Evolutionary conservation across 495 filamentous ascomycete genomes (phyloP).

Genomic region (Poronia punctata): DNA sequence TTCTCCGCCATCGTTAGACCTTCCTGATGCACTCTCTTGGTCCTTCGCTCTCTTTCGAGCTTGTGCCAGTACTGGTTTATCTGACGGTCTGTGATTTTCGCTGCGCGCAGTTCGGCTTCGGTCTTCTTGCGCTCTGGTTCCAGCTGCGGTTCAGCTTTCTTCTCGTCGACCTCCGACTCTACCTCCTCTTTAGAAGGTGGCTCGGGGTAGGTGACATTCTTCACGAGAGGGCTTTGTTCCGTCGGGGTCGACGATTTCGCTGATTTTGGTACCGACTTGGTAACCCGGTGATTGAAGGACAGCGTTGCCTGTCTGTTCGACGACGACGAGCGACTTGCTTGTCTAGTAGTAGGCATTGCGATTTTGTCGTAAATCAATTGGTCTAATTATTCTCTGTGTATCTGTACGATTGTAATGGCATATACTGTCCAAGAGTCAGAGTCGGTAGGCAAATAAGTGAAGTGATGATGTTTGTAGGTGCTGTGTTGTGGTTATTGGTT

Average conservation of each 20-base stretch:
- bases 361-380: too few species aligned
- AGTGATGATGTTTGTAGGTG: too few species aligned
- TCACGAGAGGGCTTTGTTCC: conserved; percentile 15
- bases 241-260: conserved; percentile 37
- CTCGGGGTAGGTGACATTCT: conserved; percentile 16
- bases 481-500: too few species aligned
- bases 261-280: conserved; percentile 57
- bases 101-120: conserved; percentile 49
- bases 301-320: conserved; percentile 59
- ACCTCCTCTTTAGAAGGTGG: conserved; percentile 16
- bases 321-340: conserved; percentile 38
- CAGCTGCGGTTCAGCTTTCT: conserved; percentile 23
- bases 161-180: conserved; percentile 14
- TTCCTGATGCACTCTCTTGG: conserved; percentile 59
- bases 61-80: conserved; percentile 65
- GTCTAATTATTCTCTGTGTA: neutral
- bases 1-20: conserved; percentile 69
- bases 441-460: too few species aligned
- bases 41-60: conserved; percentile 52
- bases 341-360: conserved; percentile 65
- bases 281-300: conserved; percentile 68
- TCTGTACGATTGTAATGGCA: neutral
- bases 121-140: conserved; percentile 28
- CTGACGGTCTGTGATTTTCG: conserved; percentile 53
- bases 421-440: too few species aligned